phyloP scores from a whole-genome alignment of 306 rosid genomes.

The Acacia acuminata region DNA sequence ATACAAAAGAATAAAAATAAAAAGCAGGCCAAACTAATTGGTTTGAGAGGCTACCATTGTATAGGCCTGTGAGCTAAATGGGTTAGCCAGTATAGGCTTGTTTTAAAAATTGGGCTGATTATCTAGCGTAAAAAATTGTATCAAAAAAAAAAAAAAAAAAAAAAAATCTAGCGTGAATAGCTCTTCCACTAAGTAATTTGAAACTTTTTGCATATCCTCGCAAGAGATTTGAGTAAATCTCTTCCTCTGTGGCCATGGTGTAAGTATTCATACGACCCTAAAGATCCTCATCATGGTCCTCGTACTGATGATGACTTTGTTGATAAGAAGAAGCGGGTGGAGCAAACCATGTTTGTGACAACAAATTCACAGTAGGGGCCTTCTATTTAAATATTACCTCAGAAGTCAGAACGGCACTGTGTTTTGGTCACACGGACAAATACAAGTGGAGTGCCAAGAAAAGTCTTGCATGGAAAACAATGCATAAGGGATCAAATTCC shows the following conservation, averaged over 20 bases:
- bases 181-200: conserved; percentile 49
- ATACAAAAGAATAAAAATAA: too few species aligned
- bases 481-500: too few species aligned
- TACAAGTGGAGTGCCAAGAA: too few species aligned
- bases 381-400: background rate
- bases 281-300: conserved; percentile 26
- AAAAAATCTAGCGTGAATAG: conserved; percentile 62
- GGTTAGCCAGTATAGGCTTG: too few species aligned
- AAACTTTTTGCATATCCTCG: conserved; percentile 41
- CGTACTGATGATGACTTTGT: conserved; percentile 5
- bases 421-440: background rate
- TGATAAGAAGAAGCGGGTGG: background rate
- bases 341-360: conserved; percentile 22
- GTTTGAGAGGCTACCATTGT: too few species aligned
- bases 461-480: too few species aligned
- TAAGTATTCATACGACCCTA: conserved; percentile 6
- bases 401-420: background rate
- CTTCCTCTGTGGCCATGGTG: conserved; percentile 33
- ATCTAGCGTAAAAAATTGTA: too few species aligned
- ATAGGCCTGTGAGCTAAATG: too few species aligned
- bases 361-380: background rate
- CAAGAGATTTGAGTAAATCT: conserved; percentile 43
- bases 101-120: too few species aligned
- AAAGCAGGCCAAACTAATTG: too few species aligned
- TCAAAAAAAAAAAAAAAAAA: too few species aligned